Evolutionary conservation across 805 yeast genomes (phyloP), one percentile per base, ranked within the genome.

Genomic region (Kuraishia hungarica): DNA sequence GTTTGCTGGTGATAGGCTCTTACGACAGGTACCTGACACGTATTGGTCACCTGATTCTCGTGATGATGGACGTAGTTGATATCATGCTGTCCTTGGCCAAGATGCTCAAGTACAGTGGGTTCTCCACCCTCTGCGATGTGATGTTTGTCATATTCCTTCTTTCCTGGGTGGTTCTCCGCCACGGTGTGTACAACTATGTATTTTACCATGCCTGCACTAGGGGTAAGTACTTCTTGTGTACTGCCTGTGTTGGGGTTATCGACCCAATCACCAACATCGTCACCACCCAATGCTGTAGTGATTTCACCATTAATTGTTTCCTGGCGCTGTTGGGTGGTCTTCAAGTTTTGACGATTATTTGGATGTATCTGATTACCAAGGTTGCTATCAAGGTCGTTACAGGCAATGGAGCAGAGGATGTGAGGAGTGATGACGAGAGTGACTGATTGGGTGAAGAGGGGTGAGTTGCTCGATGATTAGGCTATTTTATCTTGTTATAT

Each of bases 21-120:
- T 91, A 90, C 68, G 75, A 73, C 64, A 83, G 81, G 66, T 84
- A 87, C 69, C 87, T 84, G 69, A 81, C 85, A 39, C 78, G 89
- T 43, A 79, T 89, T 55, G 97, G 97, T 29, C 89, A 89, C 68
- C 78, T 86, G 28, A 85, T 91, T 50, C 70, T 89, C 60, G 77
- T 84, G 58, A 71, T 89, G 55, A 91, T 91, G 96, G 97, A 91
- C 71, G 73, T 84, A 29, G 94, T 83, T 51, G 97, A 91, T 67
- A 80, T 86, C 49, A 73, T 82, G 57, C 74, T 91, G 50, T 74
- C 92, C 1, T 67, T 76, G 2, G 96, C 97, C 4, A 91, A 91
- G 67, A 73, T 89, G 69, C 74, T 89, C 59, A 87, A 84, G 66
- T 91, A 91, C 67, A 76, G 87, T 57, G 87, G 90, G 0, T 81